Conservation (phyloP, 306 rosid species). For the Lagenaria siceraria region DNA sequence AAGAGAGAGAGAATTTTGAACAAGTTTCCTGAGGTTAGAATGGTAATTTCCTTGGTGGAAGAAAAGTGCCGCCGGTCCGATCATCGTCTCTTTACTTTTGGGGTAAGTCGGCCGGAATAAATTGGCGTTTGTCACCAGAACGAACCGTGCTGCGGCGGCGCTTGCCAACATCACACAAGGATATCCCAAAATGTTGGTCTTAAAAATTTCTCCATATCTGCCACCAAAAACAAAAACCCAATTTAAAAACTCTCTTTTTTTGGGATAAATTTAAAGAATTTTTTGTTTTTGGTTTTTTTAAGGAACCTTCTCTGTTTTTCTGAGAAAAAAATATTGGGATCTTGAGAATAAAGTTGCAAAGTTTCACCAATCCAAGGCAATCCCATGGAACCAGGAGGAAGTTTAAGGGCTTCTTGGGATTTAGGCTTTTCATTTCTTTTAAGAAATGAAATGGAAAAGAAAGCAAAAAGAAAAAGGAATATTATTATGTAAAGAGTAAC, state of each 20-base stretch:
- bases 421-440: constrained; percentile 15
- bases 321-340: constrained; percentile 63
- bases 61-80: constrained; percentile 86
- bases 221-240: neutral
- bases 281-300: neutral
- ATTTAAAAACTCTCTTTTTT: neutral
- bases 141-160: constrained; percentile 74
- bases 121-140: constrained; percentile 66
- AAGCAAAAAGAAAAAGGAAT: constrained; percentile 29
- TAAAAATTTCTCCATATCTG: constrained; percentile 83
- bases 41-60: constrained; percentile 85
- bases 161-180: constrained; percentile 79
- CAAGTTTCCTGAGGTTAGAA: constrained; percentile 43
- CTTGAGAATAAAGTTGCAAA: constrained; percentile 66
- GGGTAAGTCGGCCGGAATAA: constrained; percentile 85
- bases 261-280: neutral
- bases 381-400: constrained; percentile 92
- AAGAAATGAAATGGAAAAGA: constrained; percentile 16
- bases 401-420: constrained; percentile 13
- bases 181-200: constrained; percentile 61
- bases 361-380: constrained; percentile 80
- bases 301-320: constrained; percentile 60
- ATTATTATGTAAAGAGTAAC: constrained; percentile 7
- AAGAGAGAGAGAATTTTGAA: constrained; percentile 49
- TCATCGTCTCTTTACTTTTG: constrained; percentile 70